Conservation (phyloP, 1,139 yeast genomes). For the Arxiozyma telluris region DNA sequence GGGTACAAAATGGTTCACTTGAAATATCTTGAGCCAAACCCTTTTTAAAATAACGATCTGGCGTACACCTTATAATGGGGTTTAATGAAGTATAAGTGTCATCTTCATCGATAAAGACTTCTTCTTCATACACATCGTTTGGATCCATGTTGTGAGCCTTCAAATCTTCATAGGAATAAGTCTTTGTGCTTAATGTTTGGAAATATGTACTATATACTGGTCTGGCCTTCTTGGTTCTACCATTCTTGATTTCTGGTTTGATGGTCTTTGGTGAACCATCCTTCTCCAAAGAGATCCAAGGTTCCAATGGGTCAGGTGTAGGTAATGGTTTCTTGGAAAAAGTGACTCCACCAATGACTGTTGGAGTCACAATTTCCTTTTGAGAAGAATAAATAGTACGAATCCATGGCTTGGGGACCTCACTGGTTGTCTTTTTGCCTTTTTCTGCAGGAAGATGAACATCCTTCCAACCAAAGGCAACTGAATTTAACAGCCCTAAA, state of each 20-base stretch:
- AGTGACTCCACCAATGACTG: slow-evolving; percentile 74
- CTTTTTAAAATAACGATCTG: slow-evolving; percentile 58
- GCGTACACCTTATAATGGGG: slow-evolving; percentile 80
- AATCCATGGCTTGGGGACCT: slow-evolving; percentile 56
- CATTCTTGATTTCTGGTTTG: slow-evolving; percentile 63
- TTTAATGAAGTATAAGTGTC: slow-evolving; percentile 57
- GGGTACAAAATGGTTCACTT: slow-evolving; percentile 78
- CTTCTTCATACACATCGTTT: slow-evolving; percentile 49
- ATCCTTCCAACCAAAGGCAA: slow-evolving; percentile 18
- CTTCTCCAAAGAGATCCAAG: slow-evolving; percentile 74
- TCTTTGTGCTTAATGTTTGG: slow-evolving; percentile 55
- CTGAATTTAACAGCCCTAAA: not conserved
- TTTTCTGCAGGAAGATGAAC: slow-evolving; percentile 26
- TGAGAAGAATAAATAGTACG: slow-evolving; percentile 55
- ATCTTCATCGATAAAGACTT: slow-evolving; percentile 52
- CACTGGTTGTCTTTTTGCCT: slow-evolving; percentile 28
- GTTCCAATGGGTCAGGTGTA: slow-evolving; percentile 58
- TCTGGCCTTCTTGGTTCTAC: slow-evolving; percentile 51
- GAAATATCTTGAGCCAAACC: slow-evolving; percentile 48
- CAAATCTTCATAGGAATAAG: slow-evolving; percentile 48
- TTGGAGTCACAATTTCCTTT: slow-evolving; percentile 65
- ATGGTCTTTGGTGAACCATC: slow-evolving; percentile 78
- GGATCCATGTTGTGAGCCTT: slow-evolving; percentile 64
- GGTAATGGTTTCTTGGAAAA: slow-evolving; percentile 59
- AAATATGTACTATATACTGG: slow-evolving; percentile 76